Conservation (phyloP, 306 rosid genomes). For the Senna siamea region DNA sequence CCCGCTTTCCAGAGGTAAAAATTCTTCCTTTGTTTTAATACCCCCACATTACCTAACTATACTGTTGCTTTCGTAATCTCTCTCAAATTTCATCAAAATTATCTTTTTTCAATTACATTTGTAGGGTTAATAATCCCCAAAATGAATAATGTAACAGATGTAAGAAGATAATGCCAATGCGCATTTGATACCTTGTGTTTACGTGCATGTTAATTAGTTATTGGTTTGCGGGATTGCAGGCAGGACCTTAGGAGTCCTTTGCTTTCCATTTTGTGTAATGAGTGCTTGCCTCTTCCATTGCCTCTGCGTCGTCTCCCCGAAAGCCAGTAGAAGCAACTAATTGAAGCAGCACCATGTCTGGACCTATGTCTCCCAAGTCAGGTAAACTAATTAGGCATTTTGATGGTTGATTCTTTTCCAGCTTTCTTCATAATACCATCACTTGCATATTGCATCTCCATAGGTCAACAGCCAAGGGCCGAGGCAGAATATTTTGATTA, state of each 20-base stretch:
- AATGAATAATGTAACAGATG: not conserved
- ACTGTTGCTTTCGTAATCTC: not conserved
- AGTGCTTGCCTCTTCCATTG: conserved; percentile 43
- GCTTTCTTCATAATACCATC: no score
- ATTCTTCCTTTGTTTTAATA: not conserved
- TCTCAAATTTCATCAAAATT: not conserved
- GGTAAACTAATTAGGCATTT: conserved; percentile 22
- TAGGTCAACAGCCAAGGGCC: no score
- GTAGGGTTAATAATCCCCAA: not conserved
- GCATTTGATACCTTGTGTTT: not conserved
- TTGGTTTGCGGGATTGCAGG: conserved; percentile 36
- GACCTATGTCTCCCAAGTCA: conserved; percentile 43
- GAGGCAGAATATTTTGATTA: no score
- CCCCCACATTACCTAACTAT: not conserved
- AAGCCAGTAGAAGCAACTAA: conserved; percentile 35
- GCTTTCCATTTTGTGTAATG: conserved; percentile 51
- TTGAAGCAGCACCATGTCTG: conserved; percentile 54
- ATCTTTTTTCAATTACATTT: not conserved
- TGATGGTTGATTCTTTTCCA: no score
- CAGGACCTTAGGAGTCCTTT: conserved; percentile 57
- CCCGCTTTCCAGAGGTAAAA: conserved; percentile 37
- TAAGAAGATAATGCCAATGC: no score
- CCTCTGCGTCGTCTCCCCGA: conserved; percentile 11
- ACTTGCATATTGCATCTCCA: no score
- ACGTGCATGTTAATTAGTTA: conserved; percentile 1